These are phyloP conservation scores for Adansonia rubrostipa DNA, from an alignment of 441 rosid genomes.

Conservation along the genomic window DNA sequence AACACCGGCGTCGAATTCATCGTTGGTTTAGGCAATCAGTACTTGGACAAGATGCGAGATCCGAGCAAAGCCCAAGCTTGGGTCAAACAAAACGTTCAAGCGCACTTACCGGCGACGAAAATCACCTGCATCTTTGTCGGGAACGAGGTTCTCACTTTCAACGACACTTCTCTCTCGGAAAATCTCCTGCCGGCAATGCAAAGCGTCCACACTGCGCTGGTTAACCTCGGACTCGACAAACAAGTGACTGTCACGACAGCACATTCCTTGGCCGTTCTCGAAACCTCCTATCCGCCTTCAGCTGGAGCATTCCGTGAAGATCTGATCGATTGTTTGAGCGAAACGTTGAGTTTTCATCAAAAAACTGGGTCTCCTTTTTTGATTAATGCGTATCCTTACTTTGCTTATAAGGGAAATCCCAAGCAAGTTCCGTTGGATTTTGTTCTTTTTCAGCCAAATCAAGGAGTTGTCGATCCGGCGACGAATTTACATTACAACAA, in stretches of 20 bases:
- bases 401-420: constrained; percentile 83
- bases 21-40: constrained; percentile 79
- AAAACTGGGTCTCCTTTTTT: constrained; percentile 73
- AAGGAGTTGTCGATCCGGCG: constrained; percentile 65
- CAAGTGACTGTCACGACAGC: constrained; percentile 80
- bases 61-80: constrained; percentile 60
- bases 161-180: constrained; percentile 60
- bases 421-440: constrained; percentile 72
- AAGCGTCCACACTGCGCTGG: constrained; percentile 65
- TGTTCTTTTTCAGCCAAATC: constrained; percentile 76
- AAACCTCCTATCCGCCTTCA: constrained; percentile 86
- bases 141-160: constrained; percentile 79
- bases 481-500: constrained; percentile 78
- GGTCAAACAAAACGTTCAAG: constrained; percentile 72
- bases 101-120: constrained; percentile 79
- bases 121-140: constrained; percentile 79
- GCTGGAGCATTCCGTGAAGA: constrained; percentile 74
- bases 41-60: constrained; percentile 63
- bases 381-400: constrained; percentile 90
- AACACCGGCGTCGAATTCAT: constrained; percentile 78
- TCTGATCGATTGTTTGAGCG: constrained; percentile 49
- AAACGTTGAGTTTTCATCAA: constrained; percentile 66
- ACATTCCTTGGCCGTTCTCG: constrained; percentile 72
- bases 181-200: constrained; percentile 82
- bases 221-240: constrained; percentile 60